Evolutionary conservation across 2,329 filamentous ascomycete genomes (phyloP).

Genomic region (Ciborinia camelliae): DNA sequence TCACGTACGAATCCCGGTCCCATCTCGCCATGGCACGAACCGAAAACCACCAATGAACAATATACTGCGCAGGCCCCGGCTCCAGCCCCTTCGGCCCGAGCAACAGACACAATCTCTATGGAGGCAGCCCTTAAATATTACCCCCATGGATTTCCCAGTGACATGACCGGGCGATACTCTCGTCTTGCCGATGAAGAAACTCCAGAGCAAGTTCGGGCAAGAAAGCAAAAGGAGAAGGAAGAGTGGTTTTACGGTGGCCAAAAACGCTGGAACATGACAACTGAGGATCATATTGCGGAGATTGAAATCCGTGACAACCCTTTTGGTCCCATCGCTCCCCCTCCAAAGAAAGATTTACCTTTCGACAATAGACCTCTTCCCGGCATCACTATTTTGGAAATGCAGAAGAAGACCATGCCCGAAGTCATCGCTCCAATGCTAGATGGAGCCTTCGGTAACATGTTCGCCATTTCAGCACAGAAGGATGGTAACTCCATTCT

Average conservation of each 20-base stretch:
- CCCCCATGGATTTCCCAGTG: conserved; percentile 31
- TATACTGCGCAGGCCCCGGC: conserved; percentile 1
- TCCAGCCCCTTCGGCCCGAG: background rate
- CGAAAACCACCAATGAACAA: conserved; percentile 2
- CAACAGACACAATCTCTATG: conserved; percentile 31
- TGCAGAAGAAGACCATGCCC: conserved; percentile 28
- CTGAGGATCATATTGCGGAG: conserved; percentile 29
- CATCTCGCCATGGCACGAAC: conserved; percentile 17
- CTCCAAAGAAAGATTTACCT: conserved; percentile 21
- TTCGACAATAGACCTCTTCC: conserved; percentile 19
- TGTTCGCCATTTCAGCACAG: conserved; percentile 31
- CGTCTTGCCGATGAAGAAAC: conserved; percentile 15
- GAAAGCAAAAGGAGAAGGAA: conserved; percentile 26
- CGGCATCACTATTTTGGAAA: conserved; percentile 27
- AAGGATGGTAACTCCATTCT: conserved; percentile 22
- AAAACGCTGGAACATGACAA: conserved; percentile 30
- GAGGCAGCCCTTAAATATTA: conserved; percentile 32
- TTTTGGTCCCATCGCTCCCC: conserved; percentile 26
- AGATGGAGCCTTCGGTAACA: conserved; percentile 30
- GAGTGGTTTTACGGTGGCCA: conserved; percentile 36
- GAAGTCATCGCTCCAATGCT: conserved; percentile 31
- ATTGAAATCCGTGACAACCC: conserved; percentile 22
- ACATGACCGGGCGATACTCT: conserved; percentile 27
- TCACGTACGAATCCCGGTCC: background rate
- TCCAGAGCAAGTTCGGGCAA: conserved; percentile 14